Percentiles rank a stretch among this genome's conserved stretches.
These are phyloP conservation scores for Prosopis cineraria DNA, from an alignment of 306 rosid genomes.

Conservation along the genomic window DNA sequence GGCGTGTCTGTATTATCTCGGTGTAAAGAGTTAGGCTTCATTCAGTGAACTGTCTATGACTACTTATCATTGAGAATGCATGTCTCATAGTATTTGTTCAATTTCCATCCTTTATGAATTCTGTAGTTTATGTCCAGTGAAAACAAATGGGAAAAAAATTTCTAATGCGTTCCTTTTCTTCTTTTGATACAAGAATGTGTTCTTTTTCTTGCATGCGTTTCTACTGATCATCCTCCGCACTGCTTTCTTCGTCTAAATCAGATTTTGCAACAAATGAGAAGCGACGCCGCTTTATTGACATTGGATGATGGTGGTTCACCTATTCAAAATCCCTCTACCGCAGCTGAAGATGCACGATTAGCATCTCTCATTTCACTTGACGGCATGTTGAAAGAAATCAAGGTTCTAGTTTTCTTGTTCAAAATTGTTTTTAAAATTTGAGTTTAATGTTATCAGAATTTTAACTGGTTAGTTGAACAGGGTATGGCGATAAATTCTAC, in stretches of 20 bases:
- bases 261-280: slow-evolving; percentile 83
- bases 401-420: slow-evolving; percentile 49
- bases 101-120: not conserved
- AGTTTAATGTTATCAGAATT: slow-evolving; percentile 19
- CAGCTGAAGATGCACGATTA: slow-evolving; percentile 81
- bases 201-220: slow-evolving; percentile 13
- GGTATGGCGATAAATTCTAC: slow-evolving; percentile 62
- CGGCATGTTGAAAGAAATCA: slow-evolving; percentile 75
- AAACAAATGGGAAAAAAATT: not conserved
- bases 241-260: slow-evolving; percentile 38
- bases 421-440: not conserved
- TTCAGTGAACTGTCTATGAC: not conserved
- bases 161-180: not conserved
- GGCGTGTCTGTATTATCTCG: not conserved
- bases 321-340: slow-evolving; percentile 67
- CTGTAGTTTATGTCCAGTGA: not conserved
- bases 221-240: not conserved
- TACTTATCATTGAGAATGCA: not conserved
- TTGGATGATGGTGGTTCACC: slow-evolving; percentile 71
- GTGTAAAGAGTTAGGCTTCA: not conserved
- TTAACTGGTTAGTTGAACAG: slow-evolving; percentile 47
- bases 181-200: not conserved
- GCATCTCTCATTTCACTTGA: slow-evolving; percentile 88
- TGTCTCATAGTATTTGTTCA: not conserved
- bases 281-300: slow-evolving; percentile 63